Conservation (phyloP, 352 stramenopile genomes). For the Paralagenidium karlingii region DNA sequence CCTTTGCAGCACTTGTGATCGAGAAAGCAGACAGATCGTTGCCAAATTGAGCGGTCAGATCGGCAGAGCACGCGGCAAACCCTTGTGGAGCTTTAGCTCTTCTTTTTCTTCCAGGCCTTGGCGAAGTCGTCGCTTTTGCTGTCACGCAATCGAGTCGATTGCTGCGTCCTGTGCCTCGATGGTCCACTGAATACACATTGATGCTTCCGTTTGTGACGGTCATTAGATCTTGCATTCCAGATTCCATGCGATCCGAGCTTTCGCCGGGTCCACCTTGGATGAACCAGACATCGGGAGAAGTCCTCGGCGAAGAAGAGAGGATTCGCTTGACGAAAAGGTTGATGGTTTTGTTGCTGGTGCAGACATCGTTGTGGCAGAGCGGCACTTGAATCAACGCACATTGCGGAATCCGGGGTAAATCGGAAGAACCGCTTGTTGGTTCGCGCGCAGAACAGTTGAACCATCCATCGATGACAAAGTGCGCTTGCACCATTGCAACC, state of each 20-base stretch:
- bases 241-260: conserved; percentile 29
- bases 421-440: too few relatives aligned
- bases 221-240: conserved; percentile 15
- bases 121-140: conserved; percentile 11
- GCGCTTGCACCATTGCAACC: too few relatives aligned
- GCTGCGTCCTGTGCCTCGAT: conserved; percentile 31
- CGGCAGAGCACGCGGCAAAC: conserved; percentile 6
- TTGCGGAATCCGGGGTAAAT: too few relatives aligned
- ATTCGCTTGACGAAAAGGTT: conserved; percentile 42
- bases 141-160: conserved; percentile 24
- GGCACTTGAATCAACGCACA: too few relatives aligned
- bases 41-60: conserved; percentile 9
- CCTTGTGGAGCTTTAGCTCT: conserved; percentile 22
- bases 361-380: conserved; percentile 32
- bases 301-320: too few relatives aligned
- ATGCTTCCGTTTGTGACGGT: conserved; percentile 6
- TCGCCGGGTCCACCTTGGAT: conserved; percentile 23
- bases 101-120: conserved; percentile 18
- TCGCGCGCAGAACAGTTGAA: too few relatives aligned
- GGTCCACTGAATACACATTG: conserved; percentile 43
- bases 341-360: conserved; percentile 25
- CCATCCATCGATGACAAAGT: too few relatives aligned
- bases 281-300: conserved; percentile 31
- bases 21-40: conserved; percentile 33
- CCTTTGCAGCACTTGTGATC: conserved; percentile 41